Evolutionary conservation across 192 early-diverging fungal genomes (phyloP).

Genomic region (Jimgerdemannia flammicorona): DNA sequence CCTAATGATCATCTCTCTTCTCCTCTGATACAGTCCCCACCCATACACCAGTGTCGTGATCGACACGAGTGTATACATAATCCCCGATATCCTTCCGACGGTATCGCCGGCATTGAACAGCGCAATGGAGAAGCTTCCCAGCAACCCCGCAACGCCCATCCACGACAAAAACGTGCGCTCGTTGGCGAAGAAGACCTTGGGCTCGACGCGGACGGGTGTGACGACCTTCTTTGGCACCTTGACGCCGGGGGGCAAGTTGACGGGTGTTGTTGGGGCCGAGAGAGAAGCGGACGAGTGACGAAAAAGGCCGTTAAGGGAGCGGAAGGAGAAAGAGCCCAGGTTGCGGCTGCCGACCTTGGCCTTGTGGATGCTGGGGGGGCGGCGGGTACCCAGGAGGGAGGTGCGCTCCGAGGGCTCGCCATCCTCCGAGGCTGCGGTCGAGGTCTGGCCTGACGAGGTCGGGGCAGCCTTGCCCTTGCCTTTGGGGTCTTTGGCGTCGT

Average conservation of each 20-base stretch:
- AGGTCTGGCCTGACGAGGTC: background rate
- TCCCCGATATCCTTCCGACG: slow-evolving; percentile 52
- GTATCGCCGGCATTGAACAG: slow-evolving; percentile 74
- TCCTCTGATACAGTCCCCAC: slow-evolving; percentile 59
- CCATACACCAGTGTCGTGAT: slow-evolving; percentile 70
- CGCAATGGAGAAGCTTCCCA: slow-evolving; percentile 68
- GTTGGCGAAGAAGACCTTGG: slow-evolving; percentile 88
- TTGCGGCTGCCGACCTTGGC: background rate
- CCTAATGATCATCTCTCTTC: slow-evolving; percentile 58
- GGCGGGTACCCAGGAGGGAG: background rate
- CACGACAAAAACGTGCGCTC: slow-evolving; percentile 85
- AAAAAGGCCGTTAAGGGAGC: background rate
- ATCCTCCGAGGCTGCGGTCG: background rate
- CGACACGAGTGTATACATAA: slow-evolving; percentile 72
- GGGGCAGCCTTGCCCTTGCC: background rate
- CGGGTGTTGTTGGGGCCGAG: background rate
- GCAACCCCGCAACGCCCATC: slow-evolving; percentile 72
- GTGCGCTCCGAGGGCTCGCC: background rate
- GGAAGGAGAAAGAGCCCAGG: background rate
- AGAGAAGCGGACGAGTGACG: background rate
- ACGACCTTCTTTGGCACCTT: slow-evolving; percentile 32
- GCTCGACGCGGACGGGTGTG: slow-evolving; percentile 64
- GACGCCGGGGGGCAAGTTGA: slow-evolving; percentile 18
- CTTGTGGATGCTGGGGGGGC: background rate
- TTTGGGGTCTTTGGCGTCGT: background rate